These are phyloP conservation scores for Boletus fagicola DNA, from an alignment of 768 basidiomycete species.

Conservation along the genomic window DNA sequence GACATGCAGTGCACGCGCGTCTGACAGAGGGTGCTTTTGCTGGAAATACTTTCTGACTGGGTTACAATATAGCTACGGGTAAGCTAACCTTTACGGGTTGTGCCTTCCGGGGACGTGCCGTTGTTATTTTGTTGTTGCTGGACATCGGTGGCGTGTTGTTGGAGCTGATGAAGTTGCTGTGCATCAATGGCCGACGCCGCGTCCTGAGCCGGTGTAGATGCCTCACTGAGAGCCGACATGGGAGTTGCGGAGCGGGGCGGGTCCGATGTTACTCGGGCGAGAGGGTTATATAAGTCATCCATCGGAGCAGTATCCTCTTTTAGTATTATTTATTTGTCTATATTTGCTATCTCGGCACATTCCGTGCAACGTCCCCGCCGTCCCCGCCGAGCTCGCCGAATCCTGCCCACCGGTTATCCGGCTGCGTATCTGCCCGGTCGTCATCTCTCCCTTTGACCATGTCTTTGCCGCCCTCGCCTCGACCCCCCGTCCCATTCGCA, in stretches of 20 bases:
- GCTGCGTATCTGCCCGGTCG: conserved; percentile 15
- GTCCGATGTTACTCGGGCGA: conserved; percentile 31
- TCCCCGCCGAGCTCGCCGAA: conserved; percentile 6
- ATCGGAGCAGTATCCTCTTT: conserved; percentile 31
- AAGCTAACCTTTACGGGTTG: conserved; percentile 60
- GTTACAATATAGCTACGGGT: conserved; percentile 10
- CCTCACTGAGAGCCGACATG: conserved; percentile 78
- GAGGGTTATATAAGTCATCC: conserved; percentile 27
- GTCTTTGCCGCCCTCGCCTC: conserved; percentile 32
- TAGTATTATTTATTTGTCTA: conserved; percentile 21
- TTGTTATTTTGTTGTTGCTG: conserved; percentile 36
- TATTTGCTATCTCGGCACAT: conserved; percentile 27
- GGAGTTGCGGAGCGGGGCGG: conserved; percentile 43
- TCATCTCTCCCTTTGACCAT: conserved; percentile 19
- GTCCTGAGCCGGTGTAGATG: conserved; percentile 66
- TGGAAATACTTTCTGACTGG: conserved; percentile 30
- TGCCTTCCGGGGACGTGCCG: conserved; percentile 32
- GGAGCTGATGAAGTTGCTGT: conserved; percentile 47
- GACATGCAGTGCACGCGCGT: conserved; percentile 77
- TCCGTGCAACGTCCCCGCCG: conserved; percentile 11
- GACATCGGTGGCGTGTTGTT: conserved; percentile 35
- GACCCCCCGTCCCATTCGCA: conserved; percentile 56
- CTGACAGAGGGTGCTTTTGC: conserved; percentile 82
- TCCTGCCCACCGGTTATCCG: conserved; percentile 23
- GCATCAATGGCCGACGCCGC: conserved; percentile 59